Percentiles rank a stretch among this genome's conserved stretches.
phyloP scores from a whole-genome alignment of 2,329 filamentous ascomycete species.

The Pseudopithomyces chartarum region DNA sequence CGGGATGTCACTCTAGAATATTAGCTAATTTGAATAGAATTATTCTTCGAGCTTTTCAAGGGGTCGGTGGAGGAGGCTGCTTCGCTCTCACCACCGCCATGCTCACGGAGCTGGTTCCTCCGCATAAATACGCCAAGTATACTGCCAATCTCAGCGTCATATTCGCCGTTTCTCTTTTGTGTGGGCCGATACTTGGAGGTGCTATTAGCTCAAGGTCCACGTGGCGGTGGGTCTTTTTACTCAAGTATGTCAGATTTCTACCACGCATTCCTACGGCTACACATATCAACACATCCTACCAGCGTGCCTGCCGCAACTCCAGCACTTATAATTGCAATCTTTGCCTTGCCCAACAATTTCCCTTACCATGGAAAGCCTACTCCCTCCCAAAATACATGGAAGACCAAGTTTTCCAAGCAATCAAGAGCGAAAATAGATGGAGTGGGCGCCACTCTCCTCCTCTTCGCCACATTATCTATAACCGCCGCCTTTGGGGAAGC shows the following conservation, averaged over 20 bases:
- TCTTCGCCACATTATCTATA: conserved; percentile 11
- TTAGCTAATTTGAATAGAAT: neutral
- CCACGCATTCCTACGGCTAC: too few relatives aligned
- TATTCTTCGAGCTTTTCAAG: conserved; percentile 15
- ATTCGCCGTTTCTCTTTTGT: conserved; percentile 27
- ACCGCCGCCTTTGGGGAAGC: conserved; percentile 15
- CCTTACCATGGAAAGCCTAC: conserved; percentile 1
- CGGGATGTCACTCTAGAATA: neutral
- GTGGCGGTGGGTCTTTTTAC: conserved; percentile 21
- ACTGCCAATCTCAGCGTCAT: neutral
- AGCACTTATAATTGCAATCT: conserved; percentile 1
- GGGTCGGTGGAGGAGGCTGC: conserved; percentile 28
- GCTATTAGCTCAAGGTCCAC: conserved; percentile 9
- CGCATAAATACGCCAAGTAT: conserved; percentile 3
- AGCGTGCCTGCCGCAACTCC: conserved; percentile 5
- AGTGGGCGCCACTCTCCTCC: conserved; percentile 7
- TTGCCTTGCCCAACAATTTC: conserved; percentile 8
- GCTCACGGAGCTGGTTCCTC: conserved; percentile 31
- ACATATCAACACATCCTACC: neutral
- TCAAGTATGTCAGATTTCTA: conserved; percentile 13
- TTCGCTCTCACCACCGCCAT: conserved; percentile 33
- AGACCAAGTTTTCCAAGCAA: neutral
- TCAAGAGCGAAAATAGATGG: conserved; percentile 4
- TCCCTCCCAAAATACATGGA: neutral
- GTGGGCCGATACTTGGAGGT: conserved; percentile 19